Evolutionary conservation across 805 yeast genomes (phyloP), one percentile per base, ranked within the genome.

Genomic region (Ogataea trehaloabstinens): DNA sequence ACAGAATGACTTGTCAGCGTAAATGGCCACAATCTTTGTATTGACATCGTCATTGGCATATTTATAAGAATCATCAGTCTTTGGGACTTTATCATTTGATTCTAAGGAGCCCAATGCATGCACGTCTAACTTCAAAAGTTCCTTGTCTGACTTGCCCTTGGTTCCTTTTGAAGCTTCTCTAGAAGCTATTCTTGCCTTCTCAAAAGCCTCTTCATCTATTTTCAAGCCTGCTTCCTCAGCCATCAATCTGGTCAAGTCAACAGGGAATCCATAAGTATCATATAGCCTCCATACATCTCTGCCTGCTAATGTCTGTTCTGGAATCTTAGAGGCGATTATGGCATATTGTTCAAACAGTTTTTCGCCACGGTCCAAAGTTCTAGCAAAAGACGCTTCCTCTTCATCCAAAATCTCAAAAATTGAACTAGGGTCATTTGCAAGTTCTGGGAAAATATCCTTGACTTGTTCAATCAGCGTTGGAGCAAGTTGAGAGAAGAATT

Each of bases 231-330:
- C 87, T 68, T 93, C 99, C 66, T 91, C 98, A 32, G 99, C 99
- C 99, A 93, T 93, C 61, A 93, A 76, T 62, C 96, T 81, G 21
- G 99, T 93, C 60, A 93, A 77, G 67, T 93, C 99, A 41, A 89
- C 97, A 27, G 99, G 99, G 85, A 93, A 93, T 42, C 99, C 99
- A 60, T 91, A 93, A 10, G 99, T 93, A 57, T 93, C 99, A 57
- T 93, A 93, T 54, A 93, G 73, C 68, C 99, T 80, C 99, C 99
- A 93, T 28, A 93, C 99, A 62, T 91, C 97, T 56, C 78, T 82
- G 63, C 99, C 99, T 34, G 85, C 78, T 46, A 93, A 74, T 28
- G 84, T 76, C 64, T 82, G 89, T 47, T 76, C 78, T 32, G 85
- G 82, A 20, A 84, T 74, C 55, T 82, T 78, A 36, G 83, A 70